Evolutionary conservation across 257 asterid genomes (phyloP).

Genomic region (Solanum medicagineum): DNA sequence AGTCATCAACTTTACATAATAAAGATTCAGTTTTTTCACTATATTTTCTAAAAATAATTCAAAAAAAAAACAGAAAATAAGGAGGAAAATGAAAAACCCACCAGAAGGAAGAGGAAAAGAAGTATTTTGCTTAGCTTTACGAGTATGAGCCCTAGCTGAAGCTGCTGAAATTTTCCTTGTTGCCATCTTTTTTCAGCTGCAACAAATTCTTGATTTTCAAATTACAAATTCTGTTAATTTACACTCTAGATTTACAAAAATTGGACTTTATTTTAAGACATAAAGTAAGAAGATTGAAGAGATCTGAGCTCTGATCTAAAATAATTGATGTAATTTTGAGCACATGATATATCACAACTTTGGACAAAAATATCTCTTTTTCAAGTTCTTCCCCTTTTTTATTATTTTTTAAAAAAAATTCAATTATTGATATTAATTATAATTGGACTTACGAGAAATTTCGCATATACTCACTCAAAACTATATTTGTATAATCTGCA

Average conservation of each 20-base stretch:
- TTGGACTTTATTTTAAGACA: not conserved
- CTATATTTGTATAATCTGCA: too few species aligned
- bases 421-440: too few species aligned
- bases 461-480: too few species aligned
- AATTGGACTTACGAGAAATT: too few species aligned
- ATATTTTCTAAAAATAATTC: not conserved
- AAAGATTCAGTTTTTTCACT: not conserved
- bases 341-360: not conserved
- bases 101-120: constrained; percentile 34
- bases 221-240: not conserved
- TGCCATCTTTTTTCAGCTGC: not conserved
- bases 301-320: not conserved
- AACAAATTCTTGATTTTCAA: not conserved
- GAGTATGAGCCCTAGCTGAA: constrained; percentile 89
- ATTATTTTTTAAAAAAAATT: too few species aligned
- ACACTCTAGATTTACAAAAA: not conserved
- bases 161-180: constrained; percentile 64
- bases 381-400: too few species aligned
- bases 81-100: not conserved
- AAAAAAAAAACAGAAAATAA: not conserved
- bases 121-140: constrained; percentile 34
- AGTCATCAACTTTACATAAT: not conserved
- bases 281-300: not conserved
- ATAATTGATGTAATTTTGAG: not conserved
- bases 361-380: not conserved